Conservation (phyloP, 768 basidiomycete species). For the Albatrellus ellisii region DNA sequence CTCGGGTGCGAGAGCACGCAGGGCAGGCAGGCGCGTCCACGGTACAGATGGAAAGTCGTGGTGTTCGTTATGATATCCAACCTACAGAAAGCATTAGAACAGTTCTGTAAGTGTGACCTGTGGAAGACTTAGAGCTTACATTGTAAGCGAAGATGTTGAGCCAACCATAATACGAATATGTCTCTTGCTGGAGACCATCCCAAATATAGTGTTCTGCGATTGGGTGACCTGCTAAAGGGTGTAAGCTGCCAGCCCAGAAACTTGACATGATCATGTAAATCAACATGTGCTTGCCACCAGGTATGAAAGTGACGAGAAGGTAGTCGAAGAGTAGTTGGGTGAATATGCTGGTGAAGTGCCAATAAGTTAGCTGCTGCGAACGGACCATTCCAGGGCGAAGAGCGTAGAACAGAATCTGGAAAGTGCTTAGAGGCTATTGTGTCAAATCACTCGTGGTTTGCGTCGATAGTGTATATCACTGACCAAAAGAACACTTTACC, state of each 20-base stretch:
- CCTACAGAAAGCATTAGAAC: slow-evolving; percentile 29
- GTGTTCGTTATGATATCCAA: slow-evolving; percentile 98
- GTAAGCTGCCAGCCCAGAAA: slow-evolving; percentile 94
- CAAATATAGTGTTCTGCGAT: slow-evolving; percentile 96
- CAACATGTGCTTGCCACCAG: slow-evolving; percentile 33
- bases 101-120: slow-evolving; percentile 2
- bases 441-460: background rate
- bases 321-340: slow-evolving; percentile 63
- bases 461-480: background rate
- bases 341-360: slow-evolving; percentile 74
- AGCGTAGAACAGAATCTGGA: slow-evolving; percentile 98
- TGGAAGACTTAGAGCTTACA: slow-evolving; percentile 30
- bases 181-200: slow-evolving; percentile 89
- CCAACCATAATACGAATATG: slow-evolving; percentile 92
- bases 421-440: slow-evolving; percentile 44
- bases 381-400: slow-evolving; percentile 90
- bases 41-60: slow-evolving; percentile 96
- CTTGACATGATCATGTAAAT: slow-evolving; percentile 79
- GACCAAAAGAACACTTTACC: slow-evolving; percentile 98
- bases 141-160: slow-evolving; percentile 90
- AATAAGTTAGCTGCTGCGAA: slow-evolving; percentile 62
- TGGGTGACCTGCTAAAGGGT: slow-evolving; percentile 94
- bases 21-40: slow-evolving; percentile 84
- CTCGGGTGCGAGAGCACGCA: slow-evolving; percentile 77
- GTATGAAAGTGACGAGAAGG: slow-evolving; percentile 36